These are phyloP conservation scores for Dryas integrifolia DNA, from an alignment of 331 rosid genomes.

Conservation along the genomic window DNA sequence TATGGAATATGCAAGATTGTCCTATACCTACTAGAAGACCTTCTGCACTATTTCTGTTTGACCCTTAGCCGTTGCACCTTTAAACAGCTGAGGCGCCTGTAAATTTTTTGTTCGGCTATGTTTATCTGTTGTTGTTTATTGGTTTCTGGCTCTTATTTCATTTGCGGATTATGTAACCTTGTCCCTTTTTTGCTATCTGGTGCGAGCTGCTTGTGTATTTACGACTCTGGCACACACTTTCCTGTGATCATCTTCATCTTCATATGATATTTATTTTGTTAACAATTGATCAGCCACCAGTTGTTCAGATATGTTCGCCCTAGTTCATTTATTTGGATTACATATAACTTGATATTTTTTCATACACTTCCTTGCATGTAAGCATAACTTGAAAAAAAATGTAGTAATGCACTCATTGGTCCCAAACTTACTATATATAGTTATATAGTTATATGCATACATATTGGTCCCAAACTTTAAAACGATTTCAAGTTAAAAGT, in stretches of 20 bases:
- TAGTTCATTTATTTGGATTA: too few relatives aligned
- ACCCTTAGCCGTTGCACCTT: conserved; percentile 32
- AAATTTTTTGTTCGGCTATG: conserved; percentile 62
- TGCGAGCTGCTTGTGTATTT: conserved; percentile 31
- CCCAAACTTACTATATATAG: too few relatives aligned
- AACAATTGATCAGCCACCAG: conserved; percentile 18
- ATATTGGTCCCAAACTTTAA: too few relatives aligned
- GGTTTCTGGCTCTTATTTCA: conserved; percentile 17
- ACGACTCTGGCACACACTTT: conserved; percentile 8
- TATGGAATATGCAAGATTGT: conserved; percentile 28
- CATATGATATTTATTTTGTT: conserved; percentile 20
- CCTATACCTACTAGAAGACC: conserved; percentile 35
- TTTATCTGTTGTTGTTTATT: conserved; percentile 30
- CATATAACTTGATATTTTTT: too few relatives aligned
- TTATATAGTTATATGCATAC: too few relatives aligned
- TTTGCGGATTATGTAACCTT: conserved; percentile 25
- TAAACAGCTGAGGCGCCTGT: conserved; percentile 64
- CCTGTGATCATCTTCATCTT: conserved; percentile 19
- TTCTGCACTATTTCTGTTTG: conserved; percentile 31
- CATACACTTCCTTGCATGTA: too few relatives aligned
- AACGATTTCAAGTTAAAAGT: too few relatives aligned
- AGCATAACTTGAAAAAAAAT: too few relatives aligned
- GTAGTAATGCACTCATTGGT: too few relatives aligned
- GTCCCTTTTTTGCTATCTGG: conserved; percentile 29
- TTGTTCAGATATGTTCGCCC: background rate